phyloP scores from a whole-genome alignment of 2,329 filamentous ascomycete genomes.

The Fusarium marasasianum region DNA sequence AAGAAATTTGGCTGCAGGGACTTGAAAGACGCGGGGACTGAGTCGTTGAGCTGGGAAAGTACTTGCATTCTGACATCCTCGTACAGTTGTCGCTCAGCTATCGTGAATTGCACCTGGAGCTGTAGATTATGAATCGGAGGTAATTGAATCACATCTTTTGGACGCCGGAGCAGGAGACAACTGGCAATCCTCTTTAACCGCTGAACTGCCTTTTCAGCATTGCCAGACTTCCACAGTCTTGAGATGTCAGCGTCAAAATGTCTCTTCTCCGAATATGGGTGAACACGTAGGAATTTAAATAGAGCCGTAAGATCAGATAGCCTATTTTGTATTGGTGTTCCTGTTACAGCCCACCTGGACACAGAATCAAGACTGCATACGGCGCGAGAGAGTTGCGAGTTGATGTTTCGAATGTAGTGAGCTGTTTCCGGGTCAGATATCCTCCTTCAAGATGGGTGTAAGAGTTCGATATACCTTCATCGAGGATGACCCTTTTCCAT shows the following conservation, averaged over 20 bases:
- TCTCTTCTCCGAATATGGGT: not conserved
- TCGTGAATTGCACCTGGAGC: not conserved
- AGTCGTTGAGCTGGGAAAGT: not conserved
- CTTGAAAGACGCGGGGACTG: not conserved
- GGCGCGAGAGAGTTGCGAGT: not conserved
- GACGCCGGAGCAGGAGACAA: not conserved
- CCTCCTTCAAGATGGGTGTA: not conserved
- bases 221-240: not conserved
- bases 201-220: not conserved
- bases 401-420: not conserved
- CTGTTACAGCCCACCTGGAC: not conserved
- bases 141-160: not conserved
- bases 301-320: not conserved
- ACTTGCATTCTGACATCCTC: not conserved
- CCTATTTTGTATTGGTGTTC: not conserved
- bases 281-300: not conserved
- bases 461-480: not conserved
- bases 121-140: not conserved
- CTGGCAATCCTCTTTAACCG: not conserved
- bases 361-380: not conserved
- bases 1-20: not conserved
- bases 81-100: not conserved
- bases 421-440: not conserved
- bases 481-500: not conserved
- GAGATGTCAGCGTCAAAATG: not conserved